Conservation (phyloP, 805 yeast genomes). For the Candida caryicola region DNA sequence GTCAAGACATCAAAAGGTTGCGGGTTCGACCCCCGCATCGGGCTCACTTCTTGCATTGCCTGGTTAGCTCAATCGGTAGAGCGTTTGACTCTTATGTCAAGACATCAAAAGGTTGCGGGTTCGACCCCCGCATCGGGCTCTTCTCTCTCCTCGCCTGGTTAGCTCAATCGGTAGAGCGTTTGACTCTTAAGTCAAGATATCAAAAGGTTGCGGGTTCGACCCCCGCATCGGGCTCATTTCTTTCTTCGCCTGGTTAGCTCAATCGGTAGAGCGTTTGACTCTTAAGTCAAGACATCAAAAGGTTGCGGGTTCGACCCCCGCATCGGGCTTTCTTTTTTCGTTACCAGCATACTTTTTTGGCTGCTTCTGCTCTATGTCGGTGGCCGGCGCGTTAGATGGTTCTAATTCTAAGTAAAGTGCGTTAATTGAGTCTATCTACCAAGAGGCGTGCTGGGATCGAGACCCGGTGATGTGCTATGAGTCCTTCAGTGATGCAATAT, state of each 20-base stretch:
- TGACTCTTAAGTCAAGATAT: constrained; percentile 8
- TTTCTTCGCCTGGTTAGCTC: neutral
- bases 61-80: constrained; percentile 13
- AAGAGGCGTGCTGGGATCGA: neutral
- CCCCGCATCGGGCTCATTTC: constrained; percentile 7
- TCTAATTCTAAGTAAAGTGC: neutral
- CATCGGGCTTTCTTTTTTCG: too few relatives aligned
- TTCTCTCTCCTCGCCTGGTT: constrained; percentile 6
- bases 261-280: neutral
- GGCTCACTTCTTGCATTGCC: constrained; percentile 4
- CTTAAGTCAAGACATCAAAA: too few relatives aligned
- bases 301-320: too few relatives aligned
- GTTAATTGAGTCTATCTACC: neutral
- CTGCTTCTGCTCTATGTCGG: neutral
- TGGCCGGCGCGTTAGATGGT: neutral
- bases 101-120: constrained; percentile 12
- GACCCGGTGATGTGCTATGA: neutral
- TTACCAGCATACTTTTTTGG: neutral
- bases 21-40: constrained; percentile 9
- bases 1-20: constrained; percentile 5
- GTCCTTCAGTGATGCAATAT: neutral
- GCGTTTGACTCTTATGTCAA: constrained; percentile 9
- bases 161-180: constrained; percentile 13
- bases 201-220: constrained; percentile 13
- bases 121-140: constrained; percentile 12